Conservation (phyloP, 1,139 yeast species). For the Diutina sp. region DNA sequence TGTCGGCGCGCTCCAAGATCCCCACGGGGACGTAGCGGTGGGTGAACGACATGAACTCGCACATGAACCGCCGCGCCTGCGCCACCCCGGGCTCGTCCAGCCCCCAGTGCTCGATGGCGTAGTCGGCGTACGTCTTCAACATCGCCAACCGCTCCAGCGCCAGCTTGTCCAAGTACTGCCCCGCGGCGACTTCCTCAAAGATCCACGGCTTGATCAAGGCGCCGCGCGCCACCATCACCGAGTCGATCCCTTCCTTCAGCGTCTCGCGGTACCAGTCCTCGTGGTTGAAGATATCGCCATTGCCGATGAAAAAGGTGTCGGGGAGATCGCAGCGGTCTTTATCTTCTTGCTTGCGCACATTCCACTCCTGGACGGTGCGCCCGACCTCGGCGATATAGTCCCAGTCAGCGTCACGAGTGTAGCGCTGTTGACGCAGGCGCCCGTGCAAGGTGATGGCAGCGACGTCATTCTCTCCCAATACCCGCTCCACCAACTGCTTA, state of each 20-base stretch:
- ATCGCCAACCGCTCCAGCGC: constrained; percentile 81
- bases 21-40: constrained; percentile 94
- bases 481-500: constrained; percentile 51
- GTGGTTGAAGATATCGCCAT: constrained; percentile 82
- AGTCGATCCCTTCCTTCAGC: constrained; percentile 62
- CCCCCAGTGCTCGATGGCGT: constrained; percentile 96
- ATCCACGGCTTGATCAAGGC: constrained; percentile 98
- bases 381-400: constrained; percentile 72
- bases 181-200: constrained; percentile 85
- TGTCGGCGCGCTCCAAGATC: constrained; percentile 77
- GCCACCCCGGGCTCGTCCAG: constrained; percentile 90
- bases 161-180: constrained; percentile 81
- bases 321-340: constrained; percentile 37
- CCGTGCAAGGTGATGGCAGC: constrained; percentile 94
- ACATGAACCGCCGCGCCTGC: constrained; percentile 77
- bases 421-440: constrained; percentile 90
- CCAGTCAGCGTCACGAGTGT: constrained; percentile 91
- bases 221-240: constrained; percentile 96
- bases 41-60: constrained; percentile 90
- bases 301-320: constrained; percentile 62
- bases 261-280: constrained; percentile 85
- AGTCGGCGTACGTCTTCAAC: constrained; percentile 53
- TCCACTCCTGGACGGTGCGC: constrained; percentile 47
- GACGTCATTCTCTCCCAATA: constrained; percentile 66
- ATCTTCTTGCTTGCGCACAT: constrained; percentile 34